Conservation (phyloP, 495 filamentous ascomycete species). For the Talaromyces wortmannii region DNA sequence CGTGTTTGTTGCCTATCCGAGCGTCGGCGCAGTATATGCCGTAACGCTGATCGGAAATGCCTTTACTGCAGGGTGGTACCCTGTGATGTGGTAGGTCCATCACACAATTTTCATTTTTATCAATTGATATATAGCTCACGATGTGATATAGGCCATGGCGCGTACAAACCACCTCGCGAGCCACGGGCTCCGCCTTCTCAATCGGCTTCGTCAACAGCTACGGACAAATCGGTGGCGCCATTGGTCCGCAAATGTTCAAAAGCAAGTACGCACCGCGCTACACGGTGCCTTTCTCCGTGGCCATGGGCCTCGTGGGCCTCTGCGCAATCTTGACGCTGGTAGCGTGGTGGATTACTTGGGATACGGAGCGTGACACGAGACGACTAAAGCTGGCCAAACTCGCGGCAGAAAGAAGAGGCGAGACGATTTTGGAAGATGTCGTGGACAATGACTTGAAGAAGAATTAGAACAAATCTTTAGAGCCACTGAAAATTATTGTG, state of each 20-base stretch:
- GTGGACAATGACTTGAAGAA: slow-evolving; percentile 29
- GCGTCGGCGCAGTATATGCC: slow-evolving; percentile 27
- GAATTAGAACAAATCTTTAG: background rate
- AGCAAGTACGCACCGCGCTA: slow-evolving; percentile 24
- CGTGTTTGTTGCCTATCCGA: slow-evolving; percentile 34
- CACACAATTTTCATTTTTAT: background rate
- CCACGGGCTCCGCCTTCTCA: slow-evolving; percentile 36
- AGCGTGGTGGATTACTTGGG: slow-evolving; percentile 17
- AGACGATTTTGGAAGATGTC: slow-evolving; percentile 35
- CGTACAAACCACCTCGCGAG: slow-evolving; percentile 32
- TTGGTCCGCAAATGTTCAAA: slow-evolving; percentile 26
- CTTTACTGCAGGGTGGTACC: slow-evolving; percentile 28
- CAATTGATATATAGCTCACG: background rate
- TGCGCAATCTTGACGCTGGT: slow-evolving; percentile 10
- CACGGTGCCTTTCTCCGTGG: slow-evolving; percentile 20
- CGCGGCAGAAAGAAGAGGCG: slow-evolving; percentile 26
- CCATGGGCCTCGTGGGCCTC: slow-evolving; percentile 22
- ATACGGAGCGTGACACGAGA: slow-evolving; percentile 18
- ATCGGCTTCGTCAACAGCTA: slow-evolving; percentile 38
- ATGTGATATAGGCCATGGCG: slow-evolving; percentile 21
- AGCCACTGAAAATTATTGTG: background rate
- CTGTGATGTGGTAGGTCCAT: slow-evolving; percentile 22
- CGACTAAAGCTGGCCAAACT: slow-evolving; percentile 32
- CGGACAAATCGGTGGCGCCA: slow-evolving; percentile 26
- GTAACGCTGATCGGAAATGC: slow-evolving; percentile 28